Base-by-base conservation (phyloP, 2,329 filamentous ascomycete genomes). In the Hysterium pulicare region DNA sequence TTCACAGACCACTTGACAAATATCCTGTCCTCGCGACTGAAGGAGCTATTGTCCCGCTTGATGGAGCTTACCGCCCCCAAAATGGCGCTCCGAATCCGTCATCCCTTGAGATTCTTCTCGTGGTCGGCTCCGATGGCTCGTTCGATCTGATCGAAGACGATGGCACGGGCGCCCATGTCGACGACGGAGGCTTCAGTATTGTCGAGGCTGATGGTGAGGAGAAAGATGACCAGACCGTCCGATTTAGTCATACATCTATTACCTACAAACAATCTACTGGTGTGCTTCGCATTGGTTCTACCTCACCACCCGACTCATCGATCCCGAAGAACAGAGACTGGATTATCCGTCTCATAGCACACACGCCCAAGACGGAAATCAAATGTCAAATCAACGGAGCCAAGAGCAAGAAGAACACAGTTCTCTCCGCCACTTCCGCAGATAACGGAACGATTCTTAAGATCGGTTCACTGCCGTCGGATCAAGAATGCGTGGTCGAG, bases 21-120 rank as follows among this genome's bases (percentile, higher is more conserved):
- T 69, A 73, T 23, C 81, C 81, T 0, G 74, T 82, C 0, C 65
- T 84, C 11, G 72, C 77, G 2, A 61, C 61, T 0, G 74, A 81
- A 54, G 81, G 81, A 0, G 67, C 78, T 10, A 81, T 84, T 41
- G 64, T 84, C 5, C 76, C 79, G 0, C 62, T 83, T 0, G 79
- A 83, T 43, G 66, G 55, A 1, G 61, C 63, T 3, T 45, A 50
- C 26, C 59, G 58, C 2, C 72, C 74, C 0, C 50, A 46, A 2
- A 79, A 78, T 39, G 77, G 77, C 2, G 71, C 69, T 1, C 54
- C 58, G 0, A 76, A 75, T 37, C 77, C 78, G 0, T 54, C 61
- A 2, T 58, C 55, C 1, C 62, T 80, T 15, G 75, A 80, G 46
- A 57, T 82, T 21, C 57, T 79, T 0, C 48, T 73, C n/a, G 61